These are phyloP conservation scores for Agapanthus africanus DNA, from an alignment of 106 monocot species.

Conservation along the genomic window DNA sequence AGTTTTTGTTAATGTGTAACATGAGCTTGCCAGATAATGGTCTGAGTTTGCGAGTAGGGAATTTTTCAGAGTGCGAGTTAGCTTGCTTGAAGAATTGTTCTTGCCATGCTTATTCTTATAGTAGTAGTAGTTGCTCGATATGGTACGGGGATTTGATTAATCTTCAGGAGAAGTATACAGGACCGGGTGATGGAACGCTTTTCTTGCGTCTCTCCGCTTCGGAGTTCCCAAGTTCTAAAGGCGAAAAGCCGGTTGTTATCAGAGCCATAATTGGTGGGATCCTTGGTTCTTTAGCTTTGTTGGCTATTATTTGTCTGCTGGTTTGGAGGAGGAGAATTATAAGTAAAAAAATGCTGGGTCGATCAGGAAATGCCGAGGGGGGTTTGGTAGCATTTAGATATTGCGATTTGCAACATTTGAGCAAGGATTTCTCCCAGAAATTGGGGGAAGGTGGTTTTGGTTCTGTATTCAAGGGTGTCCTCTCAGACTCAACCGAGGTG, in stretches of 20 bases:
- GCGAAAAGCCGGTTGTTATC: not conserved
- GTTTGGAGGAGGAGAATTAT: not conserved
- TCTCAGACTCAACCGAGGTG: not conserved
- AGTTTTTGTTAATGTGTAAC: conserved; percentile 7
- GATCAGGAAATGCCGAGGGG: not conserved
- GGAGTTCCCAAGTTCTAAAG: not conserved
- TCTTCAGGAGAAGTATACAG: not conserved
- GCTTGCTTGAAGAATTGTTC: conserved; percentile 33
- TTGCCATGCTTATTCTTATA: conserved; percentile 32
- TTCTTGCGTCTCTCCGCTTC: conserved; percentile 3
- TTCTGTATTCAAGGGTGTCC: not conserved
- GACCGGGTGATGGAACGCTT: not conserved
- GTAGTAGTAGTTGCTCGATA: not conserved
- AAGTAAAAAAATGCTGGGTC: not conserved
- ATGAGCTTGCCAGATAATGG: conserved; percentile 15
- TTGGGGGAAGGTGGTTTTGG: conserved; percentile 6
- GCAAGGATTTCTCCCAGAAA: conserved; percentile 1
- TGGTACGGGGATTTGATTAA: conserved; percentile 1
- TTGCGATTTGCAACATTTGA: not conserved
- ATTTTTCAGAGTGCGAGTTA: not conserved
- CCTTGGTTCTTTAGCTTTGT: not conserved
- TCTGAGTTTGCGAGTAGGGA: not conserved
- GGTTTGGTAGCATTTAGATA: conserved; percentile 2
- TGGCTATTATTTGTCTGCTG: not conserved
- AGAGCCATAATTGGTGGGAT: not conserved